phyloP scores from a whole-genome alignment of 768 basidiomycete species.

The Suillus paluster region DNA sequence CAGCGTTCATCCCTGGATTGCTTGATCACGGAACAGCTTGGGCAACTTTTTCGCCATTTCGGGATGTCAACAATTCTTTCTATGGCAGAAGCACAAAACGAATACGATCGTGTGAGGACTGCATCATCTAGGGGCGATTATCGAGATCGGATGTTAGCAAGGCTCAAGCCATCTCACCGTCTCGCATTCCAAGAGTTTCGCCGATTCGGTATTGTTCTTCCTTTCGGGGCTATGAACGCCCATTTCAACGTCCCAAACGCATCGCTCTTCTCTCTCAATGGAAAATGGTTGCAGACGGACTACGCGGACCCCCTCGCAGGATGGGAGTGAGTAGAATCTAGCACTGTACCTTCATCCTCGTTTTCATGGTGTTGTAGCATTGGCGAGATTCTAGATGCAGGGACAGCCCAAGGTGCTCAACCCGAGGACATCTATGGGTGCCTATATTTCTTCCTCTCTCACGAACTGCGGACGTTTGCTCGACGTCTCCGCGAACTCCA shows the following conservation, averaged over 20 bases:
- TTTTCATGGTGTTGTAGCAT: constrained; percentile 32
- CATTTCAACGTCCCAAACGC: constrained; percentile 48
- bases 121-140: constrained; percentile 46
- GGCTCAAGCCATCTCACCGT: constrained; percentile 49
- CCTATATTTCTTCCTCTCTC: constrained; percentile 49
- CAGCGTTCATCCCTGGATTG: constrained; percentile 22
- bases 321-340: constrained; percentile 47
- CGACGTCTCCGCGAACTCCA: constrained; percentile 37
- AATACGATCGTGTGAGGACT: constrained; percentile 37
- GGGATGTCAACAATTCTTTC: constrained; percentile 18
- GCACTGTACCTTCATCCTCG: neutral
- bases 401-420: constrained; percentile 42
- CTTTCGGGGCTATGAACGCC: constrained; percentile 46
- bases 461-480: constrained; percentile 44
- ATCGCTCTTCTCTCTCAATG: constrained; percentile 49
- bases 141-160: constrained; percentile 44
- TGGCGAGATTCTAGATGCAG: constrained; percentile 43
- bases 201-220: constrained; percentile 49
- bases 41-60: neutral
- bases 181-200: constrained; percentile 45
- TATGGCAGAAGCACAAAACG: constrained; percentile 29
- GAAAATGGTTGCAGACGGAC: constrained; percentile 48
- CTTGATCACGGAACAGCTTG: constrained; percentile 12
- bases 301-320: constrained; percentile 50
- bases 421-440: constrained; percentile 54